Base-by-base conservation (phyloP, 768 basidiomycete genomes). In the Tylopilus plumbeoviolaceoides region DNA sequence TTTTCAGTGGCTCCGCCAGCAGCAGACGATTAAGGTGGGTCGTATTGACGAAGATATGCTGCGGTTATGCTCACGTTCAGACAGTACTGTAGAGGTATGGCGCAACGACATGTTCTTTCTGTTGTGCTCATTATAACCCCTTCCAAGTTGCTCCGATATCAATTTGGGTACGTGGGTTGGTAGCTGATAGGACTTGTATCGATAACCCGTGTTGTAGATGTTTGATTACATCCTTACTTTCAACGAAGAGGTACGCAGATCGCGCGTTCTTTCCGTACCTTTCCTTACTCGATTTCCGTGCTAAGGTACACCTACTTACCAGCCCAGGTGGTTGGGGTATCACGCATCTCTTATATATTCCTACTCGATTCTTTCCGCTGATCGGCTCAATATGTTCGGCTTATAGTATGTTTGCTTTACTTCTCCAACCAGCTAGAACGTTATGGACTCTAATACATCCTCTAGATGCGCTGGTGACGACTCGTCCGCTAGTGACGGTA, bases 151-250 rank as follows among this genome's bases (percentile, higher is more conserved):
- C 54, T 6, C 45, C 55, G 28, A 33, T 57, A 28, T 57, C 56
- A 1, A 51, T 57, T 47, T 57, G 56, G 48, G 56, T 51, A 51
- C 18, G 48, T 20, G 5, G 8, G n/a, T 15, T 2, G 38, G 27
- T 42, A 20, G 21, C 7, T 10, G 18, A 20, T 7, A 12, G 10
- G 18, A 10, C 23, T 1, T 42, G 10, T 9, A 50, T 47, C 18
- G 15, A 30, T 43, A 20, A 7, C 14, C 17, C 35, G 14, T 17
- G 35, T 15, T 36, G 35, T 15, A 57, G 56, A 15, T 47, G 30
- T 11, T 57, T 12, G 55, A 57, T 27, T 57, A 57, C 40, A 18
- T 57, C 14, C 55, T 57, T 27, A 51, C 55, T 7, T n/a, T 57
- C 28, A 44, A 57, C 10, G 41, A 57, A 51, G 56, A 57, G 45